Evolutionary conservation across 2,329 filamentous ascomycete genomes (phyloP).

Genomic region (Aotearoamyces nothofagi): DNA sequence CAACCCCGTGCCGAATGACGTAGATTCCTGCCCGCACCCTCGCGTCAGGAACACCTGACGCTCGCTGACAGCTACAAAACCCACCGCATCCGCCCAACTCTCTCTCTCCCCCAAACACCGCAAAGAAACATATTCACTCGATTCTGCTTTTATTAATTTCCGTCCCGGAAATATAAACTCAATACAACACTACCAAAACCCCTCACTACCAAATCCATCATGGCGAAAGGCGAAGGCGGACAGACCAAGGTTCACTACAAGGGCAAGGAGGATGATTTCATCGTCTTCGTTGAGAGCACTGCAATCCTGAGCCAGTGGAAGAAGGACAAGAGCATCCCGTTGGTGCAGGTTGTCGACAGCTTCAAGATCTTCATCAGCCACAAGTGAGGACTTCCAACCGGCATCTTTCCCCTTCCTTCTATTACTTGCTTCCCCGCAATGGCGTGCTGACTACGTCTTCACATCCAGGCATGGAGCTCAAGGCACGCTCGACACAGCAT

Average conservation of each 20-base stretch:
- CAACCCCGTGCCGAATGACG: too few relatives aligned
- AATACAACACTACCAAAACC: too few relatives aligned
- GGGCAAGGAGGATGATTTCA: constrained; percentile 51
- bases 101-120: too few relatives aligned
- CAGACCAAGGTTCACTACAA: constrained; percentile 56
- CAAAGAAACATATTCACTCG: too few relatives aligned
- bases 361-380: constrained; percentile 87
- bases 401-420: too few relatives aligned
- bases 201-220: too few relatives aligned
- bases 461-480: constrained; percentile 64
- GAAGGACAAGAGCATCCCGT: constrained; percentile 59
- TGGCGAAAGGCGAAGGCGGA: constrained; percentile 39
- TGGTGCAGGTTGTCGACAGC: constrained; percentile 71
- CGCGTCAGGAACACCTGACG: too few relatives aligned
- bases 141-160: too few relatives aligned
- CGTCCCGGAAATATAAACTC: too few relatives aligned
- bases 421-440: constrained; percentile 6
- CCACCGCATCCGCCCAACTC: too few relatives aligned
- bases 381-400: constrained; percentile 44
- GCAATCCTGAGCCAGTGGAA: constrained; percentile 68
- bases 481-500: constrained; percentile 62
- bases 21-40: too few relatives aligned
- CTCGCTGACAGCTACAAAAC: too few relatives aligned
- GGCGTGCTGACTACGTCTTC: constrained; percentile 2
- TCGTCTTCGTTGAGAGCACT: constrained; percentile 46